phyloP scores from a whole-genome alignment of 306 rosid species.

The Inga oerstediana region DNA sequence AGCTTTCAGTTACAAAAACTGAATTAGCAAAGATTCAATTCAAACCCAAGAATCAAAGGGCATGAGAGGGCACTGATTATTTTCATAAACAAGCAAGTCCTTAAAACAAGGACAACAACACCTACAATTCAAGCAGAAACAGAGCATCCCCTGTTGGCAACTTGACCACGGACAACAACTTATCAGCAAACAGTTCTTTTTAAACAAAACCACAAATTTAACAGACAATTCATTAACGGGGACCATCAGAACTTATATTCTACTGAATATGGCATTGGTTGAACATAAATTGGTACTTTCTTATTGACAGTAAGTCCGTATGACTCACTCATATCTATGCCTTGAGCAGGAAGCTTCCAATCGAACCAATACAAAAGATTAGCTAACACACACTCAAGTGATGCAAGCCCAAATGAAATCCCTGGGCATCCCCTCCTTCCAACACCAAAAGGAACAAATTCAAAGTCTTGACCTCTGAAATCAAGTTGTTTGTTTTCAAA shows the following conservation, averaged over 20 bases:
- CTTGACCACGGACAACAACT: not conserved
- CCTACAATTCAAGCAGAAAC: not conserved
- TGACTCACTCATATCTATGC: slow-evolving; percentile 38
- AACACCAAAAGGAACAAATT: not conserved
- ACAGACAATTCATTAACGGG: not conserved
- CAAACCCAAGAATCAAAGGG: no score
- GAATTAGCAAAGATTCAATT: no score
- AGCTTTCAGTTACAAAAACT: no score
- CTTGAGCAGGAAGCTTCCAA: slow-evolving; percentile 36
- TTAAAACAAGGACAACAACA: not conserved
- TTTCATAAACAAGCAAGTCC: not conserved
- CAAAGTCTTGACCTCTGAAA: not conserved
- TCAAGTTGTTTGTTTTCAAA: not conserved
- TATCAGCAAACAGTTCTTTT: not conserved
- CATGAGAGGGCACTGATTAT: no score
- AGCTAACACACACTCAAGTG: not conserved
- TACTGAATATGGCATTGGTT: slow-evolving; percentile 1
- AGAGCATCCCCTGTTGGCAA: not conserved
- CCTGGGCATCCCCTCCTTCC: slow-evolving; percentile 33
- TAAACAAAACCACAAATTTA: not conserved
- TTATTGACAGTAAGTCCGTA: slow-evolving; percentile 22
- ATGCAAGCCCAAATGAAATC: slow-evolving; percentile 9
- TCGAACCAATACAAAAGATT: slow-evolving; percentile 37
- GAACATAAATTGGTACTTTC: slow-evolving; percentile 39
- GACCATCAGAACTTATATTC: no score